phyloP scores from a whole-genome alignment of 495 filamentous ascomycete species.

The Amorphotheca resinae region DNA sequence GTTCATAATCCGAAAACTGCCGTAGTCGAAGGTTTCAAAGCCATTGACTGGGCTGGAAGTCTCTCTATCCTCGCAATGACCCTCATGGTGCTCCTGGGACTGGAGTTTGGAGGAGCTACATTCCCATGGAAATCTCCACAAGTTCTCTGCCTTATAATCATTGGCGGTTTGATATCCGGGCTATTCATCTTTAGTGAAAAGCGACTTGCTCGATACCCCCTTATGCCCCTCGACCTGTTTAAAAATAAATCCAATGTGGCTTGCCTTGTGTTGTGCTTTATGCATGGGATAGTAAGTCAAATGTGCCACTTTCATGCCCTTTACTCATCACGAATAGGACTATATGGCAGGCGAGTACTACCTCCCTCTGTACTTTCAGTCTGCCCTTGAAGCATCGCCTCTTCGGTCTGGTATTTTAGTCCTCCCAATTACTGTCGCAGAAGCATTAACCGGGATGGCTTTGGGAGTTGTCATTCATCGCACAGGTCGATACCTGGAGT shows the following conservation, averaged over 20 bases:
- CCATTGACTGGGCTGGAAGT: constrained; percentile 38
- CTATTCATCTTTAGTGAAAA: constrained; percentile 51
- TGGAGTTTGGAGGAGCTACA: constrained; percentile 56
- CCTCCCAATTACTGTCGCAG: constrained; percentile 39
- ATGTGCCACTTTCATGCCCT: not conserved
- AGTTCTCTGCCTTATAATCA: constrained; percentile 58
- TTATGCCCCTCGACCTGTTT: constrained; percentile 57
- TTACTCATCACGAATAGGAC: not conserved
- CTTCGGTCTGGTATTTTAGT: constrained; percentile 58
- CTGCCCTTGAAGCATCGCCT: constrained; percentile 42
- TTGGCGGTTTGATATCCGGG: constrained; percentile 42
- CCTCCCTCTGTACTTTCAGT: constrained; percentile 77
- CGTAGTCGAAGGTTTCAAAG: constrained; percentile 33
- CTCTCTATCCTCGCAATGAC: constrained; percentile 51
- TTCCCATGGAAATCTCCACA: constrained; percentile 45
- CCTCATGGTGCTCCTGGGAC: constrained; percentile 57
- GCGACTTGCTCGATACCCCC: constrained; percentile 52
- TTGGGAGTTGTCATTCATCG: constrained; percentile 44
- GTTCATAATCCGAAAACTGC: constrained; percentile 47
- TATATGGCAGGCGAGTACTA: constrained; percentile 32
- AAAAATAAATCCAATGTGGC: constrained; percentile 43
- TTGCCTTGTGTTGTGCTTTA: constrained; percentile 35
- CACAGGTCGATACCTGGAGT: constrained; percentile 47
- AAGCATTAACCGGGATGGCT: constrained; percentile 35
- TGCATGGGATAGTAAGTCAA: constrained; percentile 33